phyloP scores from a whole-genome alignment of 441 rosid genomes.

The Raphanus hybrid region DNA sequence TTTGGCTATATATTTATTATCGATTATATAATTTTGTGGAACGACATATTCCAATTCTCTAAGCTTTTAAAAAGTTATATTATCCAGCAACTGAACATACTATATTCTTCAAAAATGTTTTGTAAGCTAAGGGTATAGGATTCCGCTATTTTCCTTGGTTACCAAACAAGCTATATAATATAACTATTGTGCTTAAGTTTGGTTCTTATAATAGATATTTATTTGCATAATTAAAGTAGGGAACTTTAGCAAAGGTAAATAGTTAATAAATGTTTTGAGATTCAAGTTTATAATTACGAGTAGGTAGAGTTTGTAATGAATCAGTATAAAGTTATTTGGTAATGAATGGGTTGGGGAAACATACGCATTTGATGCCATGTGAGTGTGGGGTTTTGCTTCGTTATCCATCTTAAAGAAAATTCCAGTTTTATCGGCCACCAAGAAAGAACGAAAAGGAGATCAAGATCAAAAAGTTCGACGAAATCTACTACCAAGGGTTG shows the following conservation, averaged over 20 bases:
- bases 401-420: background rate
- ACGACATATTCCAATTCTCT: background rate
- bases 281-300: too few relatives aligned
- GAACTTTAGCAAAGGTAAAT: too few relatives aligned
- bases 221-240: too few relatives aligned
- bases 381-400: slow-evolving; percentile 43
- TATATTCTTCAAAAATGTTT: background rate
- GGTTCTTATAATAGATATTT: too few relatives aligned
- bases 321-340: background rate
- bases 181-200: background rate
- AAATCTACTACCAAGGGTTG: slow-evolving; percentile 37
- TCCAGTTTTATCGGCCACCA: slow-evolving; percentile 28
- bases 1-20: background rate
- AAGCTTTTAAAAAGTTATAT: too few relatives aligned
- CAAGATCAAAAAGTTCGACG: background rate
- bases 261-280: too few relatives aligned
- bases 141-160: background rate
- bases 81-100: slow-evolving; percentile 4
- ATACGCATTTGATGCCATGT: slow-evolving; percentile 33
- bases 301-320: too few relatives aligned
- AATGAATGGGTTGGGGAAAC: slow-evolving; percentile 31
- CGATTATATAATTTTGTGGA: background rate
- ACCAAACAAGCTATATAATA: background rate
- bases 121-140: background rate
- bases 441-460: background rate